A percentile compares a stretch with the other conserved stretches of the same genome.
Evolutionary conservation across 2,329 filamentous ascomycete genomes (phyloP).

Genomic region (Fusarium praegraminearum): DNA sequence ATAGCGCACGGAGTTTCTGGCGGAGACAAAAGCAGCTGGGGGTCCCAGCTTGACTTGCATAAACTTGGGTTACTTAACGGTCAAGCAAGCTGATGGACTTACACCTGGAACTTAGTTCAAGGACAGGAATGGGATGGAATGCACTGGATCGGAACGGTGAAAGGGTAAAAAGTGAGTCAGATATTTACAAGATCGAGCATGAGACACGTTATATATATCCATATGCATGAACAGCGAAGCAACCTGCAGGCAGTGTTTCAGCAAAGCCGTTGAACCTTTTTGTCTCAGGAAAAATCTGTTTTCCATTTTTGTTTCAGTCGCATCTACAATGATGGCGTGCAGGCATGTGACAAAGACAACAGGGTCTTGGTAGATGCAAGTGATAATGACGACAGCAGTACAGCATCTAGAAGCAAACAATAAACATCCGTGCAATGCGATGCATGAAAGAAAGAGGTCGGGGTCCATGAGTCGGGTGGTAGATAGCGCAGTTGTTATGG

Average conservation of each 20-base stretch:
- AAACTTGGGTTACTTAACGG: constrained; percentile 33
- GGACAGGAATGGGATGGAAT: not conserved
- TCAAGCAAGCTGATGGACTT: constrained; percentile 31
- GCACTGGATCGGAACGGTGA: constrained; percentile 18
- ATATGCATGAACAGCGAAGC: constrained; percentile 25
- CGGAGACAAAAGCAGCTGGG: constrained; percentile 38
- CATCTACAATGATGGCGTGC: not conserved
- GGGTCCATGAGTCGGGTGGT: constrained; percentile 34
- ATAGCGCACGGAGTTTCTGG: constrained; percentile 42
- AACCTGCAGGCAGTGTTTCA: constrained; percentile 31
- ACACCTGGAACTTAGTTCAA: constrained; percentile 8
- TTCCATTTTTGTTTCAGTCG: constrained; percentile 5
- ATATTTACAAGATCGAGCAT: constrained; percentile 27
- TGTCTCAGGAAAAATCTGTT: not conserved
- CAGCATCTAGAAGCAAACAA: constrained; percentile 25
- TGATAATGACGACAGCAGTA: constrained; percentile 39
- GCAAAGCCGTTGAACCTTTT: constrained; percentile 11
- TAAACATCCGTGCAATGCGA: constrained; percentile 16
- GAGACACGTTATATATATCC: constrained; percentile 33
- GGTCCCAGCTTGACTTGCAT: constrained; percentile 31
- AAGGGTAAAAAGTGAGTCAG: constrained; percentile 35
- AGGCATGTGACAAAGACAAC: constrained; percentile 32
- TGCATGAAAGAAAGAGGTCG: constrained; percentile 30
- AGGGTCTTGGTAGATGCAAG: constrained; percentile 27
- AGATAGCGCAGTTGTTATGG: constrained; percentile 16